A percentile compares a stretch with the other conserved stretches of the same genome.
These are phyloP conservation scores for Cyberlindnera bimundalis DNA, from an alignment of 805 yeast species.

Conservation along the genomic window DNA sequence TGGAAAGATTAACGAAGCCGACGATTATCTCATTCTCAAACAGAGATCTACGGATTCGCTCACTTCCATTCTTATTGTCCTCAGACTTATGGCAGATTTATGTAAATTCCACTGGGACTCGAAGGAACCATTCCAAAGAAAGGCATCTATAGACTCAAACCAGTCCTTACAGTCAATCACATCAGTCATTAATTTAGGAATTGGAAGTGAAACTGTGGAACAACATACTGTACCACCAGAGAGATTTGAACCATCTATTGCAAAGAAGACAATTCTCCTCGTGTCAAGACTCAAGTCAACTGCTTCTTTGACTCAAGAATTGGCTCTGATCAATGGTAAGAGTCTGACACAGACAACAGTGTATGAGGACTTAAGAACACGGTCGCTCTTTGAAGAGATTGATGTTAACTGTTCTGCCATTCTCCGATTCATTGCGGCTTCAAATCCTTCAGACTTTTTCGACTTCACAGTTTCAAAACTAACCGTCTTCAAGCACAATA, in stretches of 20 bases:
- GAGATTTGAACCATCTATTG: constrained; percentile 26
- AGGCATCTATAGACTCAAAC: constrained; percentile 23
- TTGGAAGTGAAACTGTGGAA: constrained; percentile 32
- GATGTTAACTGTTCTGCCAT: constrained; percentile 40
- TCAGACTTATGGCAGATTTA: constrained; percentile 39
- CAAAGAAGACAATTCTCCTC: constrained; percentile 28
- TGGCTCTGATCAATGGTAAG: constrained; percentile 30
- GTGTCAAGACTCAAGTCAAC: constrained; percentile 33
- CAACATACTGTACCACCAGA: constrained; percentile 34
- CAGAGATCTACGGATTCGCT: constrained; percentile 29
- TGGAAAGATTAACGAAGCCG: constrained; percentile 29
- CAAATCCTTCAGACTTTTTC: constrained; percentile 44
- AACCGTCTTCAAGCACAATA: constrained; percentile 33
- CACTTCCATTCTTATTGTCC: constrained; percentile 34
- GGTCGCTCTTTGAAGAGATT: constrained; percentile 30
- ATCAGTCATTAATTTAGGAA: constrained; percentile 28
- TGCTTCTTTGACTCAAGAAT: constrained; percentile 29
- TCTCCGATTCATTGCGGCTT: constrained; percentile 45
- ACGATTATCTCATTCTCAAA: constrained; percentile 24
- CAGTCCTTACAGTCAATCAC: constrained; percentile 20
- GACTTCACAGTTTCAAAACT: constrained; percentile 32
- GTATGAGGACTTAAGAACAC: constrained; percentile 22
- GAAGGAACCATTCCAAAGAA: constrained; percentile 25
- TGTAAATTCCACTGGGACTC: constrained; percentile 39
- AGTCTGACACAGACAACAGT: constrained; percentile 14